Evolutionary conservation across 805 yeast species (phyloP).

Genomic region (Wickerhamiella slavikovae): DNA sequence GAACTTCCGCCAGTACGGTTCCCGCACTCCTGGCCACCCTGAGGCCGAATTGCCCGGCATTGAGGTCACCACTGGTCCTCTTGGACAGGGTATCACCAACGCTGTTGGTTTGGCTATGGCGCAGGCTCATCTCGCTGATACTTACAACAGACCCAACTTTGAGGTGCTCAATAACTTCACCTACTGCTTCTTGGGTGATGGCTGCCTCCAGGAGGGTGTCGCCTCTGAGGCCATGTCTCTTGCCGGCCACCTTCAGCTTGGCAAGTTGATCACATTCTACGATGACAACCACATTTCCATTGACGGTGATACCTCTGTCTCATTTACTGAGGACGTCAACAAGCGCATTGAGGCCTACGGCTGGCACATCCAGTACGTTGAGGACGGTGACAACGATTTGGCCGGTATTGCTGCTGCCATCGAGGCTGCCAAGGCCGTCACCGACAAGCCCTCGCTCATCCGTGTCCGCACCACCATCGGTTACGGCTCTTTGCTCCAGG

Average conservation of each 20-base stretch:
- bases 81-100: slow-evolving; percentile 93
- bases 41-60: slow-evolving; percentile 80
- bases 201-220: slow-evolving; percentile 97
- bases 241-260: slow-evolving; percentile 90
- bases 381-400: slow-evolving; percentile 64
- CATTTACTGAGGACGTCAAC: slow-evolving; percentile 84
- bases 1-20: slow-evolving; percentile 71
- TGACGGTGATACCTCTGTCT: slow-evolving; percentile 75
- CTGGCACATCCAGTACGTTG: slow-evolving; percentile 68
- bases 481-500: slow-evolving; percentile 68
- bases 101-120: slow-evolving; percentile 96
- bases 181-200: slow-evolving; percentile 80
- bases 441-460: slow-evolving; percentile 75
- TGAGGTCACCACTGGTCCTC: slow-evolving; percentile 96
- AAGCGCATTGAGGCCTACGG: slow-evolving; percentile 81
- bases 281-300: slow-evolving; percentile 94
- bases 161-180: slow-evolving; percentile 55
- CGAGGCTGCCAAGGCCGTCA: slow-evolving; percentile 56
- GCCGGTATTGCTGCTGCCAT: slow-evolving; percentile 54
- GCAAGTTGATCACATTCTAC: slow-evolving; percentile 84
- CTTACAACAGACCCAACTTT: slow-evolving; percentile 74
- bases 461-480: slow-evolving; percentile 85
- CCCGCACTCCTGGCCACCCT: slow-evolving; percentile 96
- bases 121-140: slow-evolving; percentile 77
- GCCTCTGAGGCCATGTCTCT: slow-evolving; percentile 83